A percentile compares a stretch with the other conserved stretches of the same genome.
These are phyloP conservation scores for Colletotrichum sp. DNA, from an alignment of 2,329 filamentous ascomycete species.

Conservation along the genomic window DNA sequence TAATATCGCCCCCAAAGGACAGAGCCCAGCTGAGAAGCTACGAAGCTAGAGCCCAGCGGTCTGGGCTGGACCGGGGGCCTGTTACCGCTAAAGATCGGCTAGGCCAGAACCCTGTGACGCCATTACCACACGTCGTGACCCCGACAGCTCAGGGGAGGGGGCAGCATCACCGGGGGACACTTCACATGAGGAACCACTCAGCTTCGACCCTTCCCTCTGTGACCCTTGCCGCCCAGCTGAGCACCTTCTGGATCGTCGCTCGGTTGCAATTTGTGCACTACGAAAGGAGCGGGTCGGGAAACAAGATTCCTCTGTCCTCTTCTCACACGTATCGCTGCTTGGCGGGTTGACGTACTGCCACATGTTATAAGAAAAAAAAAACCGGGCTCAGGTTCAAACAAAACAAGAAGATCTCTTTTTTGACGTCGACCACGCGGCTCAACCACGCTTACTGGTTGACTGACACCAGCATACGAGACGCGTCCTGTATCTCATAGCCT, in stretches of 20 bases:
- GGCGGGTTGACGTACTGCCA: constrained; percentile 6
- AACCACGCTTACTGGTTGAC: background rate
- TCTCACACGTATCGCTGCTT: background rate
- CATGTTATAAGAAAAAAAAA: background rate
- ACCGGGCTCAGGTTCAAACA: background rate
- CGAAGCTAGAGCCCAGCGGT: background rate
- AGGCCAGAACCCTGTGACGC: background rate
- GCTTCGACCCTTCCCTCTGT: background rate
- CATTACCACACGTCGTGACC: background rate
- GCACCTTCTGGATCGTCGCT: background rate
- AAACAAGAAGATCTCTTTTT: background rate
- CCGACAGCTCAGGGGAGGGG: background rate
- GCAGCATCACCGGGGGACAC: background rate
- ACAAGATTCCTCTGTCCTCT: background rate
- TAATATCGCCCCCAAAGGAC: background rate
- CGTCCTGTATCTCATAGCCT: background rate
- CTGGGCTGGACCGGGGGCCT: background rate
- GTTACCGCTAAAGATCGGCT: constrained; percentile 8
- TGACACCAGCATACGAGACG: constrained; percentile 1
- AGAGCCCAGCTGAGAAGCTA: background rate
- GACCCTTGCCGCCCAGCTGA: background rate
- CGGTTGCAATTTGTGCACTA: background rate
- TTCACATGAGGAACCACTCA: background rate
- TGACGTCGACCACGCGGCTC: background rate
- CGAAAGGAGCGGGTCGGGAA: background rate